Evolutionary conservation across 2,329 filamentous ascomycete species (phyloP), one percentile per base, ranked within the genome.

Genomic region (Periconia digitata): DNA sequence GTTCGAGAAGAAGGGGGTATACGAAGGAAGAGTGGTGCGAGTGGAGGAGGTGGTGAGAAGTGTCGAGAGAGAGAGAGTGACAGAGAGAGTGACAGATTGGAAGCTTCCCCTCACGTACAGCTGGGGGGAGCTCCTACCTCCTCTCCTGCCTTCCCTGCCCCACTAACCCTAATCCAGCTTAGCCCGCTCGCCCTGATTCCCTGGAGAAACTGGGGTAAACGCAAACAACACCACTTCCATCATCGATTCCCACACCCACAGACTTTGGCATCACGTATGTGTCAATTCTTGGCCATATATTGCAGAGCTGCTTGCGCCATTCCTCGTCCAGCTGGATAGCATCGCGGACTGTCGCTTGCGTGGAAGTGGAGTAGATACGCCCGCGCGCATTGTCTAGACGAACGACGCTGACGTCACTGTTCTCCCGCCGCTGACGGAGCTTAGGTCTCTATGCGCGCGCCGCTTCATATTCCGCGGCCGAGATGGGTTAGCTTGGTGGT

Each of bases 391-490:
- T 32, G 27, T 32, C 27, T 13, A 32, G 10, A 10, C n/a, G 27
- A 13, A 10, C 24, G 7, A 27, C 24, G 10, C n/a, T 21, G 40
- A 43, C 40, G 40, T 43, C 40, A 43, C 22, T 5, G 7, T 17
- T 21, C 13, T 23, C 12, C 13, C 8, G 21, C 24, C 27, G 23
- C 24, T 20, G 24, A 32, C 24, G 13, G 24, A 43, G 40, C 24
- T 32, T 12, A 12, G 40, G 27, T 23, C 40, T 21, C 17, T 24
- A 32, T 34, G 17, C 40, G 40, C 38, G n/a, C 17, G 8, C 38
- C 21, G 21, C 3, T 40, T 10, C 24, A 20, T 17, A 34, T n/a
- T 43, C 40, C 40, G 40, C 40, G 40, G 40, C 40, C 40, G 40
- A 32, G 40, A 32, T 15, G 13, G 40, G 40, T 21, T 43, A 43